Conservation (phyloP, 352 stramenopile species). For the Peronospora belbahrii region DNA sequence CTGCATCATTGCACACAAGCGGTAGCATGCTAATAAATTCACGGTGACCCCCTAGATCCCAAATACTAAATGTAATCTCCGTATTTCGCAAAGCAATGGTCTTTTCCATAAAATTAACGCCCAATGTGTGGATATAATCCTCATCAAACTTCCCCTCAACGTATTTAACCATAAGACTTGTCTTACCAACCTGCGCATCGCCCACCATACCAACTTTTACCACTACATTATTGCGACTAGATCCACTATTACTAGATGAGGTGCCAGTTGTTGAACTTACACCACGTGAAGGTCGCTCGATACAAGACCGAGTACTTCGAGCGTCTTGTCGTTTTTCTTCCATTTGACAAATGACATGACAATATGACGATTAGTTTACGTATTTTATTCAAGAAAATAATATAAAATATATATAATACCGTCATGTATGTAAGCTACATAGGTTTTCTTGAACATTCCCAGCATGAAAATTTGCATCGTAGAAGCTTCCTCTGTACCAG, state of each 20-base stretch:
- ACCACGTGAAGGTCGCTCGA: conserved; percentile 25
- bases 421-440: too few relatives aligned
- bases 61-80: conserved; percentile 94
- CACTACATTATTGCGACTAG: conserved; percentile 81
- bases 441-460: too few relatives aligned
- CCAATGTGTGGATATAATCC: conserved; percentile 94
- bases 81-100: conserved; percentile 90
- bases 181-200: conserved; percentile 92
- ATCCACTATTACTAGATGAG: conserved; percentile 20
- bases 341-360: conserved; percentile 13
- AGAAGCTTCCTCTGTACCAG: too few relatives aligned
- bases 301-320: conserved; percentile 5
- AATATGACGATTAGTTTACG: too few relatives aligned
- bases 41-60: conserved; percentile 89
- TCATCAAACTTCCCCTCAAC: conserved; percentile 94
- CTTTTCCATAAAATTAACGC: conserved; percentile 96
- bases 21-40: conserved; percentile 94
- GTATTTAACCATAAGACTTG: conserved; percentile 95
- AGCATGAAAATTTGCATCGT: too few relatives aligned
- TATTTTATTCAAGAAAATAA: too few relatives aligned
- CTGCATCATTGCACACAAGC: conserved; percentile 91
- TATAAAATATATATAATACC: too few relatives aligned
- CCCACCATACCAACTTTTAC: conserved; percentile 92
- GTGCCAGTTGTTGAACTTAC: conserved; percentile 18
- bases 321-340: conserved; percentile 24